phyloP scores from a whole-genome alignment of 257 asterid species.

The Solanum gracilifrons region DNA sequence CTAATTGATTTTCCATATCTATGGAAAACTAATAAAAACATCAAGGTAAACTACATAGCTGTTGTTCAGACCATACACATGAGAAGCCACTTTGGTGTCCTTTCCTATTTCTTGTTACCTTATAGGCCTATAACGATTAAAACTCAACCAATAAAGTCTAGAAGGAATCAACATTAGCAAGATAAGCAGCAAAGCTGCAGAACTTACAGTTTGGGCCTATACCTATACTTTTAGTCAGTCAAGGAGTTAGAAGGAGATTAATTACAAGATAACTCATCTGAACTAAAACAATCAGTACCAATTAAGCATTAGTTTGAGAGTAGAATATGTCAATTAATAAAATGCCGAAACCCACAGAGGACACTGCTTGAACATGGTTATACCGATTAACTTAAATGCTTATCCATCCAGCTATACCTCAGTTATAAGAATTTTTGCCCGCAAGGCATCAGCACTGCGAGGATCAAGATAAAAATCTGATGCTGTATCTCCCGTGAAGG shows the following conservation, averaged over 20 bases:
- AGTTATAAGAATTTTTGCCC: conserved; percentile 88
- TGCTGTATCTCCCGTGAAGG: conserved; percentile 91
- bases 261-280: not conserved
- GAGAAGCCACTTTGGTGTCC: not conserved
- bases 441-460: conserved; percentile 83
- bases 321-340: not conserved
- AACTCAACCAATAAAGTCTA: not conserved
- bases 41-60: not conserved
- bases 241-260: not conserved
- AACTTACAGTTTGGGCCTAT: not conserved
- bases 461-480: conserved; percentile 80
- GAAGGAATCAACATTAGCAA: not conserved
- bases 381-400: not conserved
- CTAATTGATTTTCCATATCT: not conserved
- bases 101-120: not conserved
- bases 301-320: not conserved
- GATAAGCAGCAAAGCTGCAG: not conserved
- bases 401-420: conserved; percentile 38
- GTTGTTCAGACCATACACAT: not conserved
- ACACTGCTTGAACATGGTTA: not conserved
- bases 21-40: not conserved
- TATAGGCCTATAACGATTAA: not conserved
- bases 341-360: not conserved
- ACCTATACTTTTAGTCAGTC: not conserved
- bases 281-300: not conserved